Base-by-base conservation (phyloP, 306 rosid species). In the Begonia masoniana region DNA sequence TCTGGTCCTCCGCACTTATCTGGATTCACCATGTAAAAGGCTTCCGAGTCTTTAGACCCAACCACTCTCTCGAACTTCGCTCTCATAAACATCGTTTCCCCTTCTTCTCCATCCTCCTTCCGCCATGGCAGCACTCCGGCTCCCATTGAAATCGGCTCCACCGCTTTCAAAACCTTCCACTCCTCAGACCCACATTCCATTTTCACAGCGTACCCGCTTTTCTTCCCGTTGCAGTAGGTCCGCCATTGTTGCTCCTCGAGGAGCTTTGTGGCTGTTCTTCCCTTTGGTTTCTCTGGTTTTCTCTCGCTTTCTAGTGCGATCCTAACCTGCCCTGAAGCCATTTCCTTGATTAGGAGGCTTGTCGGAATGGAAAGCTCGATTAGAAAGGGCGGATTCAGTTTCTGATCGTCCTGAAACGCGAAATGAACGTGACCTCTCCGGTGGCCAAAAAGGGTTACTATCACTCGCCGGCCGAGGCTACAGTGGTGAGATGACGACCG, bases 1-100 rank as follows among this genome's bases (percentile, higher is more conserved):
- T 89, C 94, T 61, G 97, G 95, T 35, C 91, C 95, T 6, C 76
- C 87, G 21, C 62, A 61, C 0, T 80, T 82, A 70, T 82, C 91
- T 11, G 94, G 95, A 42, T 82, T 89, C 35, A 85, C 73, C 81
- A 89, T 83, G 68, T 89, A 89, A 16, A 82, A 89, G 0, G 95
- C 94, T 49, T 89, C 91, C 1, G 97, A 89, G 56, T 89, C 87
- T 54, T 67, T 82, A 5, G 95, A 89, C 9, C 95, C 87, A 14
- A 80, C 91, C 55, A 89, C 95, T 61, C 95, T 70, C 78, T 89
- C 97, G 61, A 78, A 89, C 65, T 57, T 81, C 0, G 95, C 94
- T 68, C 97, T 81, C 97, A 89, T 78, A 43, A 82, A 89, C 97
- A 89, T 89, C 3, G 83, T 49, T 51, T 89, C 95, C 3, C 95